Evolutionary conservation across 495 filamentous ascomycete species (phyloP), one percentile per base, ranked within the genome.

Genomic region (Annulohypoxylon bovei): DNA sequence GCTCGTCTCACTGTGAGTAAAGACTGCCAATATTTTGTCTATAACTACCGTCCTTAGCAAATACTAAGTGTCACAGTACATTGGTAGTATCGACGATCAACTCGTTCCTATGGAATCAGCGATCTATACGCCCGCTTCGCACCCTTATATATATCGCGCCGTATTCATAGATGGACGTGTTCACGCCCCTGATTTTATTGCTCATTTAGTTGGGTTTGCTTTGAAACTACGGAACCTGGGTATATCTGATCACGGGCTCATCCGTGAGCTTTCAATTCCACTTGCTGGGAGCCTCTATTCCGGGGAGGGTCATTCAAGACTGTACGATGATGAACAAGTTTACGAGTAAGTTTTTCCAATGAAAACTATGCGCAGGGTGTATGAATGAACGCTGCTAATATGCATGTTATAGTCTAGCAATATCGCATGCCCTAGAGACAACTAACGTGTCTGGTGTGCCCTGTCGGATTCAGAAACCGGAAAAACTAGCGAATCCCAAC

Each of bases 11-110:
- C 92, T 22, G 75, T 77, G 47, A 75, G 70, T 59, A 39, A n/a
- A 37, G 8, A 7, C n/a, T 25, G 12, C 7, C 11, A 5, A 0
- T 16, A n/a, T 58, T 39, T 14, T 11, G 5, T 14, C 12, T 37
- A 22, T 22, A 11, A 12, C 0, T 42, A 32, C 46, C 37, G 25
- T 9, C 28, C 0, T 20, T 39, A 5, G 32, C 0, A 16, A 62
- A 52, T 50, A 58, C 58, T 68, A 25, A 67, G 14, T 12, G 14
- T 42, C 4, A 30, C 58, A 77, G 75, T 77, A 76, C 28, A 82
- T 95, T 68, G 95, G 95, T 33, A 97, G 93, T 76, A 95, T 98
- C 57, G 95, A 99, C 76, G 95, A 99, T 79, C 95, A 99, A 79
- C 83, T 99, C 11, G 94, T 99, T 28, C 95, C 93, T 12, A 40